Conservation (phyloP, 1,139 yeast genomes). For the Yamadazyma oceani region DNA sequence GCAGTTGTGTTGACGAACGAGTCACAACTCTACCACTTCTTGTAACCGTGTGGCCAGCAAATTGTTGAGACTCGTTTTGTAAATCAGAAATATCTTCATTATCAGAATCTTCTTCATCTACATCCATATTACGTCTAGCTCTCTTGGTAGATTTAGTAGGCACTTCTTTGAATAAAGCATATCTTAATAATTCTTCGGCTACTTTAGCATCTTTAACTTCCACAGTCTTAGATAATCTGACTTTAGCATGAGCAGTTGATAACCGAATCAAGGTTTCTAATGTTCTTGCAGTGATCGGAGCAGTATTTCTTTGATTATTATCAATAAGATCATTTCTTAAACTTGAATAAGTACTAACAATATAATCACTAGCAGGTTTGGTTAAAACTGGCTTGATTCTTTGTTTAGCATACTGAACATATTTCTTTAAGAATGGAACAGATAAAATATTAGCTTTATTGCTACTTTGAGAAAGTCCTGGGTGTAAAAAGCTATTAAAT, state of each 20-base stretch:
- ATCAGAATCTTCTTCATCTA: constrained; percentile 15
- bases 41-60: neutral
- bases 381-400: constrained; percentile 83
- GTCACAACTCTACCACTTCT: neutral
- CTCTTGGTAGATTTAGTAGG: constrained; percentile 37
- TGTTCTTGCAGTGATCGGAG: constrained; percentile 98
- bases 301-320: constrained; percentile 74
- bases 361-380: constrained; percentile 74
- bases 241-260: constrained; percentile 96
- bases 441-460: constrained; percentile 66
- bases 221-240: constrained; percentile 74
- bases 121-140: constrained; percentile 24
- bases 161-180: constrained; percentile 81
- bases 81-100: constrained; percentile 26
- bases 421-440: constrained; percentile 85
- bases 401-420: constrained; percentile 90
- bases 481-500: constrained; percentile 78
- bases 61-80: constrained; percentile 26
- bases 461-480: constrained; percentile 55
- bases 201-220: constrained; percentile 79
- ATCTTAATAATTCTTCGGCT: constrained; percentile 83
- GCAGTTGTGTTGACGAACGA: constrained; percentile 15
- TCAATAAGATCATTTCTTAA: constrained; percentile 80
- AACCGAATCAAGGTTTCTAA: constrained; percentile 93
- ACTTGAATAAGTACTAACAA: constrained; percentile 76